Base-by-base conservation (phyloP, 2,329 filamentous ascomycete genomes). In the Diplodia scrobiculata region DNA sequence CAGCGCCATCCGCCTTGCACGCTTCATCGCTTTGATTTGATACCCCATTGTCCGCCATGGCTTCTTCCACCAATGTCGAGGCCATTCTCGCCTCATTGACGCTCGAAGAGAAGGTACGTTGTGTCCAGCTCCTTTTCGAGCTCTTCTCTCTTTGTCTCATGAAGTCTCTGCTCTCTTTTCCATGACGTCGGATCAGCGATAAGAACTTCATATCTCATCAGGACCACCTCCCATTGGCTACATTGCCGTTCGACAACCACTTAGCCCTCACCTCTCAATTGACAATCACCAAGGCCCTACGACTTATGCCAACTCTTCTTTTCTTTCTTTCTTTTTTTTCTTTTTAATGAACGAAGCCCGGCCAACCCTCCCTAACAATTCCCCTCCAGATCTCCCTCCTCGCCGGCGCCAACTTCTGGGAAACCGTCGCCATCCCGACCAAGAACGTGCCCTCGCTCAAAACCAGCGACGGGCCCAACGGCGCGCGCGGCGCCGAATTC, bases 401-500 rank as follows among this genome's bases (percentile, higher is more conserved):
- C 48, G 76, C 77, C 66, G 86, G 86, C 67, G 82, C 84, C 69
- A 88, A 90, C 76, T 89, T 89, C 72, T 91, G 88, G 88, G 86
- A 89, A 72, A 89, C 88, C 38, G 84, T 85, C 70, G 75, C 84
- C 17, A 79, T 90, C 9, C 84, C 85, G 10, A 74, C 84, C 25
- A 82, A 87, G 71, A 84, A 84, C 1, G 82, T 90, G 34, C 88
- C 88, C 5, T 86, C 87, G 0, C 80, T 90, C 34, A 85, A 88
- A 54, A 81, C 88, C 59, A 85, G 86, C 48, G 89, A 91, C 70
- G 88, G 89, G 0, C 89, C 89, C 45, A 90, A 90, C 74, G 89
- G 89, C 62, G 84, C 89, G 36, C 82, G 89, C 69, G 88, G 88
- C 55, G 86, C 84, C 70, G 90, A 89, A 80, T 90, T 90, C 77